phyloP scores from a whole-genome alignment of 192 early-diverging fungal species.

The Jimgerdemannia flammicorona region DNA sequence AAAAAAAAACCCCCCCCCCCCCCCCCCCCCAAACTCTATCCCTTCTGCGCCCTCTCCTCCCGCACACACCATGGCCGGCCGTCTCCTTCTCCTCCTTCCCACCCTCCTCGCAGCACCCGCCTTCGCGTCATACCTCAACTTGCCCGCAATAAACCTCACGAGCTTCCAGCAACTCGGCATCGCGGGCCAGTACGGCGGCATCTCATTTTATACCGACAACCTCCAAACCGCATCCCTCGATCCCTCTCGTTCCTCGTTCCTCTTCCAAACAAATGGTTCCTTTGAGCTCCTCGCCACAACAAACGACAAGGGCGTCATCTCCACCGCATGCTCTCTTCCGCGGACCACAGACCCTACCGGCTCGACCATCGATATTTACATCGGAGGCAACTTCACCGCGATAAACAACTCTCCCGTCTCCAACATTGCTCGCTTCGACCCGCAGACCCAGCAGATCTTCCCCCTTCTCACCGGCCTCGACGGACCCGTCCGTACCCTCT shows the following conservation, averaged over 20 bases:
- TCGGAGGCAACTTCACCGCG: constrained; percentile 24
- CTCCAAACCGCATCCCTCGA: constrained; percentile 6
- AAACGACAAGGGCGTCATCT: constrained; percentile 15
- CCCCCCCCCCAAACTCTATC: too few species aligned
- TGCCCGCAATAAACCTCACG: neutral
- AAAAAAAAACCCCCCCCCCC: too few species aligned
- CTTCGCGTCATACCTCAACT: neutral
- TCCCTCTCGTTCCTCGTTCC: constrained; percentile 2
- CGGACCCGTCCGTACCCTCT: constrained; percentile 22
- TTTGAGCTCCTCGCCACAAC: constrained; percentile 10
- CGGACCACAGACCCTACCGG: neutral
- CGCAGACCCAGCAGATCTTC: neutral
- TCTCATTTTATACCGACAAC: constrained; percentile 12
- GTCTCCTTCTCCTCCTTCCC: neutral
- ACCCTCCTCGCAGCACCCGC: neutral
- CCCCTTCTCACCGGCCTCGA: constrained; percentile 22
- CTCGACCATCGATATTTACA: constrained; percentile 13
- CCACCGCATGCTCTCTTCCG: constrained; percentile 14
- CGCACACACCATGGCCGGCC: neutral
- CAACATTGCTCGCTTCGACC: constrained; percentile 21
- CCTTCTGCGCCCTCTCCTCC: too few species aligned
- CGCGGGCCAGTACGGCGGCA: constrained; percentile 22
- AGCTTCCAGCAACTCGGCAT: constrained; percentile 21
- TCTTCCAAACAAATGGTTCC: constrained; percentile 6
- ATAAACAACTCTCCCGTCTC: neutral